Conservation (phyloP, 306 rosid genomes). For the Betula pendula region DNA sequence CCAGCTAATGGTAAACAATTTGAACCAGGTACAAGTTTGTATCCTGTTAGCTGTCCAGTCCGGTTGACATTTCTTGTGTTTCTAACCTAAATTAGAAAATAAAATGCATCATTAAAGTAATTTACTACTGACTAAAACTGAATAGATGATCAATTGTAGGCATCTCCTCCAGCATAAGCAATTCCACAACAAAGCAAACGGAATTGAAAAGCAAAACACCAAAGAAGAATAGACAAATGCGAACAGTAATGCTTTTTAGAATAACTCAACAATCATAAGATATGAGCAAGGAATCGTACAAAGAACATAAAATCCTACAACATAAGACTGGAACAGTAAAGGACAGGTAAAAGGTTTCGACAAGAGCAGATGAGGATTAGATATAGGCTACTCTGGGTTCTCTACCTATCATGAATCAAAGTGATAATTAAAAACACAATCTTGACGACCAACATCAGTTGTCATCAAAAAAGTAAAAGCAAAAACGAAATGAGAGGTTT, state of each 20-base stretch:
- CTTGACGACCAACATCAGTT: background rate
- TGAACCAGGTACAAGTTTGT: conserved; percentile 79
- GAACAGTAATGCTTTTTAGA: background rate
- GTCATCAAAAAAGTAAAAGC: conserved; percentile 18
- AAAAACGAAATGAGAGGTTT: conserved; percentile 14
- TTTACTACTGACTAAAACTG: background rate
- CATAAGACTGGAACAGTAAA: background rate
- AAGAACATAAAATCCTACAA: background rate
- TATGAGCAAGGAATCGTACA: background rate
- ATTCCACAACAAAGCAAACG: background rate
- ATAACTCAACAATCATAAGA: background rate
- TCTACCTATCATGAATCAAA: background rate
- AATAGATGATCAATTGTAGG: background rate
- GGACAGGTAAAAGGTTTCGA: background rate
- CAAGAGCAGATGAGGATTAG: background rate
- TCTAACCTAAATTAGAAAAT: conserved; percentile 51
- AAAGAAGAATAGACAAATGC: background rate
- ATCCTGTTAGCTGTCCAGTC: conserved; percentile 77
- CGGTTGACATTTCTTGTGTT: conserved; percentile 80
- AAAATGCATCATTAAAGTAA: background rate
- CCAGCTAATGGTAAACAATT: conserved; percentile 83
- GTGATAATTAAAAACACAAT: conserved; percentile 1
- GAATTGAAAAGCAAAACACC: background rate
- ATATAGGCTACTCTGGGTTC: background rate
- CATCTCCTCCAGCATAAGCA: background rate